Evolutionary conservation across 768 basidiomycete species (phyloP).

Genomic region (Coprinopsis sp.): DNA sequence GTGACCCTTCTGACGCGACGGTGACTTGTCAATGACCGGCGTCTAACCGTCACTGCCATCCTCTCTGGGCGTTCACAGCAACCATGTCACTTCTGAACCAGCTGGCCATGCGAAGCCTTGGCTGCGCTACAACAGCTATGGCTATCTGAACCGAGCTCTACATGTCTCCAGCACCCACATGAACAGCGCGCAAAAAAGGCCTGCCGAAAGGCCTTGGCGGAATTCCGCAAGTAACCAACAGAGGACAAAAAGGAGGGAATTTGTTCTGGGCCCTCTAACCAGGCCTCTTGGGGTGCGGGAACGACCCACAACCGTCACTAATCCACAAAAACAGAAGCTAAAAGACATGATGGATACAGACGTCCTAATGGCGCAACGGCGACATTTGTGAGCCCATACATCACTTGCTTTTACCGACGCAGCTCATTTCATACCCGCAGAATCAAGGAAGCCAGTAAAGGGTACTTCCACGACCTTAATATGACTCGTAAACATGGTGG

Average conservation of each 20-base stretch:
- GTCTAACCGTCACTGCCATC: too few species aligned
- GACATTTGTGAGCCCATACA: constrained; percentile 44
- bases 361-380: constrained; percentile 62
- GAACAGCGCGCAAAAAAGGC: neutral
- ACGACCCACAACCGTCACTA: constrained; percentile 55
- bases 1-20: too few species aligned
- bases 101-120: too few species aligned
- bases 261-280: constrained; percentile 41
- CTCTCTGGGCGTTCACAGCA: too few species aligned
- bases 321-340: constrained; percentile 56
- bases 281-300: constrained; percentile 76
- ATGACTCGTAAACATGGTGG: constrained; percentile 80
- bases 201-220: too few species aligned
- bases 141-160: too few species aligned
- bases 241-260: constrained; percentile 12
- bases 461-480: constrained; percentile 84
- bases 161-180: too few species aligned
- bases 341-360: constrained; percentile 72
- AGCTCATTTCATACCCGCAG: constrained; percentile 19
- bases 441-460: constrained; percentile 58
- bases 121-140: too few species aligned
- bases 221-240: neutral
- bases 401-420: neutral
- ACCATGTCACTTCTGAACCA: too few species aligned
- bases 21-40: too few species aligned